Evolutionary conservation across 169 alveolate species (phyloP), one percentile per base, ranked within the genome.

Genomic region (Ichthyophthirius multifiliis): DNA sequence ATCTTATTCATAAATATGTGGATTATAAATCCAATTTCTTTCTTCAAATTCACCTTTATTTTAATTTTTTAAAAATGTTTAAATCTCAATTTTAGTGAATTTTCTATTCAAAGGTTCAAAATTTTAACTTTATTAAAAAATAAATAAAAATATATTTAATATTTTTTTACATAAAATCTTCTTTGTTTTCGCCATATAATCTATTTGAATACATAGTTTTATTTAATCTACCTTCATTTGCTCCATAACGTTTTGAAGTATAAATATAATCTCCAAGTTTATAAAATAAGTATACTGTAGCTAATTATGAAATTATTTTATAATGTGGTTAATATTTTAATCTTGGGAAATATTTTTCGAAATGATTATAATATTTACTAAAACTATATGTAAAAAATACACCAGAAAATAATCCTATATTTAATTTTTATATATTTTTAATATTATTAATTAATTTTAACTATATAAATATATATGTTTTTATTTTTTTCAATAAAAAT

Each of bases 1-100:
- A 31, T 48, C 63, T 4, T 43, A 27, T 18, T 82, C 86, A 31
- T 81, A 82, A 39, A 81, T 35, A n/a, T 73, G 31, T n/a, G 86
- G 86, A 73, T 81, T 81, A 35, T 81, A 81, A 4, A 81, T 74
- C 86, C 86, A 81, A 31, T 74, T 73, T 81, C 86, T 67, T 20
- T 81, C 75, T 43, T 73, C 75, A 2, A 37, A 37, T 6, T 35
- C 37, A 16, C 75, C 30, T 45, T 43, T 71, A 27, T 74, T 76
- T 71, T 71, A 35, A 39, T 76, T 81, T 39, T 43, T 27, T 46
- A 37, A 71, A 46, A 46, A 41, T 81, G 43, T 71, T 34, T 81
- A 75, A 35, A 39, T 43, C 34, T 81, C 86, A 5, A 37, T 41
- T 31, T 67, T 63, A 35, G 82, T 71, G 64, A 81, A 81, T 71